A percentile compares a stretch with the other conserved stretches of the same genome.
Evolutionary conservation across 2,329 filamentous ascomycete genomes (phyloP).

Genomic region (Cyphellophora europaea): DNA sequence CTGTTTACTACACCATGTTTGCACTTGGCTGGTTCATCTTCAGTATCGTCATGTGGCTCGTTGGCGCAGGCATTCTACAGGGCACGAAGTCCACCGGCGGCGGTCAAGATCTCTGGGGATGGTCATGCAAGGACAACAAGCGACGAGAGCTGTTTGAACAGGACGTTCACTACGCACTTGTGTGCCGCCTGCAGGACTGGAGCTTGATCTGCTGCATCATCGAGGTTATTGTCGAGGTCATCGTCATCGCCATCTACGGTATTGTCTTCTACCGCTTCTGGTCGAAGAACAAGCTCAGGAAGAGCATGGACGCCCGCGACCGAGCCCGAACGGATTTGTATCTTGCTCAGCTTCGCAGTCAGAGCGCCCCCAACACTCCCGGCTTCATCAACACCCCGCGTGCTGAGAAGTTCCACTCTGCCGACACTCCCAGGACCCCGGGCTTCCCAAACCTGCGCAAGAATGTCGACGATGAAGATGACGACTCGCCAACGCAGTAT

Average conservation of each 20-base stretch:
- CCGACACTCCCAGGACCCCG: slow-evolving; percentile 45
- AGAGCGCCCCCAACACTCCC: slow-evolving; percentile 91
- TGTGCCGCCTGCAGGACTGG: slow-evolving; percentile 95
- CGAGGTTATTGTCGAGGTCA: slow-evolving; percentile 83
- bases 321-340: slow-evolving; percentile 90
- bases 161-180: slow-evolving; percentile 76
- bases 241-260: slow-evolving; percentile 86
- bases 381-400: slow-evolving; percentile 66
- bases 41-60: slow-evolving; percentile 83
- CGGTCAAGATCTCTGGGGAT: slow-evolving; percentile 93
- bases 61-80: slow-evolving; percentile 78
- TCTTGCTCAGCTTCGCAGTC: slow-evolving; percentile 68
- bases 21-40: slow-evolving; percentile 89
- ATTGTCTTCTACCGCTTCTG: slow-evolving; percentile 97
- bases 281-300: slow-evolving; percentile 88
- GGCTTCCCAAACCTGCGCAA: slow-evolving; percentile 71
- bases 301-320: slow-evolving; percentile 94
- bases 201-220: slow-evolving; percentile 93
- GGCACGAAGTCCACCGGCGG: slow-evolving; percentile 61
- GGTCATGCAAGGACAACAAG: slow-evolving; percentile 89
- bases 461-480: slow-evolving; percentile 46
- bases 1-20: slow-evolving; percentile 92
- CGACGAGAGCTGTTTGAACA: slow-evolving; percentile 67
- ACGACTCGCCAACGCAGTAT: slow-evolving; percentile 3
- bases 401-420: slow-evolving; percentile 28